phyloP scores from a whole-genome alignment of 2,329 filamentous ascomycete species.

The Annulohypoxylon truncatum region DNA sequence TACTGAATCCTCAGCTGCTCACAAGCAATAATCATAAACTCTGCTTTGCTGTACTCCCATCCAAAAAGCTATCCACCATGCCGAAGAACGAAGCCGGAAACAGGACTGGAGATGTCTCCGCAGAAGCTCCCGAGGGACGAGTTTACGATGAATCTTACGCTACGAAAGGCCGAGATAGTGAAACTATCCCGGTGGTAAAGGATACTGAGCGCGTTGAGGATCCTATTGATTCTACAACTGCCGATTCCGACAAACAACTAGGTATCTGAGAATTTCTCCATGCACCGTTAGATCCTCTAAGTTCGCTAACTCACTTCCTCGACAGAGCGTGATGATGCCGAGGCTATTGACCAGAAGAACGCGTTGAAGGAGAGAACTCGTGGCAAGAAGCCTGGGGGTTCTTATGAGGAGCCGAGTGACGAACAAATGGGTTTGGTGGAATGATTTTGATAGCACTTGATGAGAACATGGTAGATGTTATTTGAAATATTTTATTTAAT shows the following conservation, averaged over 20 bases:
- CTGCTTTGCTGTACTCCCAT: not conserved
- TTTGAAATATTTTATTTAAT: no score
- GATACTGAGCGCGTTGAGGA: constrained; percentile 36
- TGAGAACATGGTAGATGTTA: no score
- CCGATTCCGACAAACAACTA: constrained; percentile 38
- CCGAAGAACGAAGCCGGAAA: constrained; percentile 13
- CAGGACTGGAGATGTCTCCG: not conserved
- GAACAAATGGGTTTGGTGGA: constrained; percentile 36
- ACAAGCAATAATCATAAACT: no score
- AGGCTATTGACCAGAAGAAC: constrained; percentile 50
- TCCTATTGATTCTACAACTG: constrained; percentile 14
- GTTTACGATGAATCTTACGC: constrained; percentile 36
- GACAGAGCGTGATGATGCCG: constrained; percentile 49
- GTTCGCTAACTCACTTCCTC: not conserved
- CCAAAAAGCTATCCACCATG: not conserved
- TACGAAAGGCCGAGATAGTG: constrained; percentile 14
- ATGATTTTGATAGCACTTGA: no score
- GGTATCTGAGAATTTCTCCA: constrained; percentile 20
- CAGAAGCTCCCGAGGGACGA: constrained; percentile 20
- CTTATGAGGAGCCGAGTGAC: constrained; percentile 47
- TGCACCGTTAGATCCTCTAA: not conserved
- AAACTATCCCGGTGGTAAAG: constrained; percentile 29
- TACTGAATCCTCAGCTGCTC: no score
- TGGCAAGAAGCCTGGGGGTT: constrained; percentile 42
- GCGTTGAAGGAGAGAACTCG: constrained; percentile 46